Base-by-base conservation (phyloP, 768 basidiomycete species). In the Scleroderma citrinum region DNA sequence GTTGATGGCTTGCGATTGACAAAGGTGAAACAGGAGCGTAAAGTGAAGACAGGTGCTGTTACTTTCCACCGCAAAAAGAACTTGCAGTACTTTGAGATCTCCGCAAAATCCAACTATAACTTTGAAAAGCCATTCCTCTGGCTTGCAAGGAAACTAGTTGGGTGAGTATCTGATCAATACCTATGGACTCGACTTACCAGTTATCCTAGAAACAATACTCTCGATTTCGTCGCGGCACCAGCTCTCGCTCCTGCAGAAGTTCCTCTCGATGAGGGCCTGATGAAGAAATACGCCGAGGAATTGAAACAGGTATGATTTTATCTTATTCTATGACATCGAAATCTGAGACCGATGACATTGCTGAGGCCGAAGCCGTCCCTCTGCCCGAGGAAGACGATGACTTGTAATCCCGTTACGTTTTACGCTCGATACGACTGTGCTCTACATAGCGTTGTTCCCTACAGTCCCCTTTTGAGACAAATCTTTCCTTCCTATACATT, bases 11-110 rank as follows among this genome's bases (percentile, higher is more conserved):
- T 50, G 44, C 44, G 48, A 41, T 45, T 54, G 31, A 55, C 29
- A 21, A 24, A 13, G 32, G 38, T 38, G 14, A 31, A 55, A 51
- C 63, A 97, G 95, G 96, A 99, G 73, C 92, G 96, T 55, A 99
- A 99, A 81, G 96, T 99, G 59, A 99, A 98, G 80, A 98, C 95
- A 20, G 91, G 91, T 44, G 83, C 87, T 37, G 96, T 99, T 53
- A 99, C 96, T 39, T 99, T 99, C 86, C 96, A 98, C 80, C 81
- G 96, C 67, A 99, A 99, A 90, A 99, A 99, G 81, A 97, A 95
- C 73, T 80, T 99, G 46, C 96, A 98, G 68, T 99, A 99, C 77
- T 99, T 94, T 67, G 96, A 99, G 65, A 98, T 99, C 59, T 98
- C 96, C 0, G 96, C 96, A 47, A 99, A 99, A 74, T 97, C 94